A percentile compares a stretch with the other conserved stretches of the same genome.
Conservation (phyloP, 306 rosid genomes). For the Crataegus laevigata region DNA sequence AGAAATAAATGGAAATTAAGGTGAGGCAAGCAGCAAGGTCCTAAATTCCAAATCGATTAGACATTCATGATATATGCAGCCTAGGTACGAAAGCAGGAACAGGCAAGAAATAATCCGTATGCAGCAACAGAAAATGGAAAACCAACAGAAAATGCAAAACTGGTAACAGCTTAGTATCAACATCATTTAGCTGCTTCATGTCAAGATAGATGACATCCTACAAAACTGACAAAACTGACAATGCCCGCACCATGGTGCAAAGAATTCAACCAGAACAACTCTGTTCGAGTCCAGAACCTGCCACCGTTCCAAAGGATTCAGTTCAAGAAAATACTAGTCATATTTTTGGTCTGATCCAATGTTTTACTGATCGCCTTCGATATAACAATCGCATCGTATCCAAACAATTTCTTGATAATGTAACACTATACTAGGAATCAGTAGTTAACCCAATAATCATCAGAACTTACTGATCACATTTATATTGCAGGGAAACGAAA, state of each 20-base stretch:
- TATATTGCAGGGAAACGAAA: neutral
- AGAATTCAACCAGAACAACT: conserved; percentile 90
- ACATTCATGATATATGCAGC: too few species aligned
- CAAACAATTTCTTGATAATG: neutral
- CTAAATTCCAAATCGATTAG: too few species aligned
- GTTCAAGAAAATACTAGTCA: neutral
- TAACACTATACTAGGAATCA: neutral
- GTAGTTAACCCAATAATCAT: neutral
- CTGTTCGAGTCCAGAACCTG: conserved; percentile 94
- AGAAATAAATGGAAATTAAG: too few species aligned
- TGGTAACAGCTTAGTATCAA: too few species aligned
- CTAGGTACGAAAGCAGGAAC: too few species aligned
- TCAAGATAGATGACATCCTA: too few species aligned
- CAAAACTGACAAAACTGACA: too few species aligned
- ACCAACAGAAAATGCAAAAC: too few species aligned
- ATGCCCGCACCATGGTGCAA: conserved; percentile 99
- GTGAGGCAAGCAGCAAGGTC: too few species aligned
- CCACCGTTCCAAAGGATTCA: conserved; percentile 10
- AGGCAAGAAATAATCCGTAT: too few species aligned
- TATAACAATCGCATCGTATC: neutral
- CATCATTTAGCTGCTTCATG: too few species aligned
- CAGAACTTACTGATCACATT: neutral
- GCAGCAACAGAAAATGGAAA: too few species aligned
- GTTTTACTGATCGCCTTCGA: neutral
- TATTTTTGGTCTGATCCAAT: conserved; percentile 4